Evolutionary conservation across 108 stramenopile genomes (phyloP), one percentile per base, ranked within the genome.

Genomic region (Nitzschia sp.): DNA sequence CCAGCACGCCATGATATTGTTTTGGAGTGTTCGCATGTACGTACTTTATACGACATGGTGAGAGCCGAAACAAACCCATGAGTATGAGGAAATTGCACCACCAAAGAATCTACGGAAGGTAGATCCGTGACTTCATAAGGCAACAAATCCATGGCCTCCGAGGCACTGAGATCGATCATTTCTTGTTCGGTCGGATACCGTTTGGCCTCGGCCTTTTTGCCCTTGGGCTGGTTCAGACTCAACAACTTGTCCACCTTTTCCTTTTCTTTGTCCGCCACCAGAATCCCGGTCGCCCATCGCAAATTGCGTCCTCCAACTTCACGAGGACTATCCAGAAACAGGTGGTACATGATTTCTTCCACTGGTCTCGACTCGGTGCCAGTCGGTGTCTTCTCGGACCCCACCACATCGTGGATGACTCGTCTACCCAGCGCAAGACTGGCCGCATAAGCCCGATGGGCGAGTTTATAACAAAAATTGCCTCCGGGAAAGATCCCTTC

Each of bases 1-100:
- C 38, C n/a, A 52, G n/a, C 50, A 52, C 9, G 15, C 9, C 15
- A 44, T 44, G 48, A 34, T 27, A 22, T 32, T 44, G 16, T 46
- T 31, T 3, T 26, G 47, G 26, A 15, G 22, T n/a, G n/a, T n/a
- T n/a, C n/a, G n/a, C n/a, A n/a, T 34, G 33, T 53, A 69, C 67
- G 33, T 61, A 91, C 87, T 81, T 89, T 88, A 72, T 77, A 88
- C 36, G 76, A 70, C 21, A 75, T 58, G 17, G 91, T 53, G 45
- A 94, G 30, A 8, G 79, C 69, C 32, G 93, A 94, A 45, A 81
- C 80, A 45, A 81, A 80, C 28, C 93, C 93, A 65, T 75, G 72
- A 4, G 88, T 88, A 59, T 72, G 82, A 11, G 87, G 84, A 65
- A 91, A 89, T 50, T 80, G 71, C 2, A 74, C 75, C 31, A 80